phyloP scores from a whole-genome alignment of 2,329 filamentous ascomycete genomes.

The Helicocarpus griseus region DNA sequence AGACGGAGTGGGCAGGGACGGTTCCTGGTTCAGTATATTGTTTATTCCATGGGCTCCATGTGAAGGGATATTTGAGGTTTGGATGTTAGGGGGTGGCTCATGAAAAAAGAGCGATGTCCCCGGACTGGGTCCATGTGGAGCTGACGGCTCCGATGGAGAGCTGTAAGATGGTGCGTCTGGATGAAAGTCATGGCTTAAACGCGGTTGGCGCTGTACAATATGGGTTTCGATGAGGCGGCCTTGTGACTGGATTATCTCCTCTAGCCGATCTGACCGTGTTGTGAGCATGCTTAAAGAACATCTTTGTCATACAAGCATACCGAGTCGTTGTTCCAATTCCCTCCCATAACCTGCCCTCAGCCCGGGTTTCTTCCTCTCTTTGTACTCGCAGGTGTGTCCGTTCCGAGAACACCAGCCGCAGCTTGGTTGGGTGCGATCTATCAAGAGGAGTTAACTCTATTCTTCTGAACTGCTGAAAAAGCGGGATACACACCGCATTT shows the following conservation, averaged over 20 bases:
- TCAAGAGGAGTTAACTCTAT: no score
- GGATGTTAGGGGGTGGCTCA: slow-evolving; percentile 43
- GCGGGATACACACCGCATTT: slow-evolving; percentile 24
- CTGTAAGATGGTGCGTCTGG: slow-evolving; percentile 21
- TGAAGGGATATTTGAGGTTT: slow-evolving; percentile 19
- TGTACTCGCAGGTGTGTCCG: slow-evolving; percentile 57
- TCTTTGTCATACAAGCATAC: slow-evolving; percentile 17
- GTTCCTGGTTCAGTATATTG: slow-evolving; percentile 39
- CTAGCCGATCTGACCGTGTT: slow-evolving; percentile 47
- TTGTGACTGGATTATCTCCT: slow-evolving; percentile 56
- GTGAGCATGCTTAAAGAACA: not conserved
- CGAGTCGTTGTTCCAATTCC: slow-evolving; percentile 60
- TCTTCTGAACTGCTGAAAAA: no score
- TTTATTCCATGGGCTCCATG: slow-evolving; percentile 36
- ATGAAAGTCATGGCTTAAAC: slow-evolving; percentile 2
- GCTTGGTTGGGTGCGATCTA: slow-evolving; percentile 46
- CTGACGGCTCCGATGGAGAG: slow-evolving; percentile 45
- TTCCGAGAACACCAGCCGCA: slow-evolving; percentile 64
- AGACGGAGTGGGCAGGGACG: slow-evolving; percentile 31
- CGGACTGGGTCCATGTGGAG: slow-evolving; percentile 44
- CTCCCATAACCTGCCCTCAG: slow-evolving; percentile 58
- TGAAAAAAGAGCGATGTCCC: slow-evolving; percentile 54
- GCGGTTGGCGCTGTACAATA: slow-evolving; percentile 24
- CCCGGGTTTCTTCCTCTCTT: slow-evolving; percentile 61
- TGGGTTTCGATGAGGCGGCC: slow-evolving; percentile 56